These are phyloP conservation scores for Chlorencoelia australis DNA, from an alignment of 2,329 filamentous ascomycete genomes.

Conservation along the genomic window DNA sequence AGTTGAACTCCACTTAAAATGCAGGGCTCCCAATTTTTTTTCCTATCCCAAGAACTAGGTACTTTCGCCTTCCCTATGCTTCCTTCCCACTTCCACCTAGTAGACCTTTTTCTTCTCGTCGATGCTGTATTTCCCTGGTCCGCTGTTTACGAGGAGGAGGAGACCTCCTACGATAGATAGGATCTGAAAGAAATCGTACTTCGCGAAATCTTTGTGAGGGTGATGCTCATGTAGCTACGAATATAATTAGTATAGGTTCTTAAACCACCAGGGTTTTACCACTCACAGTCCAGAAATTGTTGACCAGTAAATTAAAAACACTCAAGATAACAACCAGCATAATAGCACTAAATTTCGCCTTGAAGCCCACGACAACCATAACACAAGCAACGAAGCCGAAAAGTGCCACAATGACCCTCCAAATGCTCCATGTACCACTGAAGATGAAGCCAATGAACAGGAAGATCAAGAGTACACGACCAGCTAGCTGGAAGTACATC, in stretches of 20 bases:
- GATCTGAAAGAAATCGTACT: conserved; percentile 99
- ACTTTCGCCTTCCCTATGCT: conserved; percentile 5
- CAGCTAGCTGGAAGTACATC: conserved; percentile 99
- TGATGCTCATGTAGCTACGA: conserved; percentile 86
- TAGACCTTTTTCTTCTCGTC: conserved; percentile 99
- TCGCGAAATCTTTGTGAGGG: conserved; percentile 99
- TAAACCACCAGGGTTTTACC: conserved; percentile 1
- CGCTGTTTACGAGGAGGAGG: conserved; percentile 94
- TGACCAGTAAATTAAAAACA: conserved; percentile 92
- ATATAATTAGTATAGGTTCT: conserved; percentile 17
- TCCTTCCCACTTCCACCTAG: conserved; percentile 34
- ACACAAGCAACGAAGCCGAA: conserved; percentile 85
- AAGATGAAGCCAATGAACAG: conserved; percentile 96
- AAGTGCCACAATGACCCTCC: conserved; percentile 74
- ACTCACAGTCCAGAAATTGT: conserved; percentile 99
- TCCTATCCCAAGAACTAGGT: conserved; percentile 13
- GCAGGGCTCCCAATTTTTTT: conserved; percentile 12
- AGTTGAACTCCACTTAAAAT: conserved; percentile 8
- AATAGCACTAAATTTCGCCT: conserved; percentile 97
- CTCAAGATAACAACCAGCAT: conserved; percentile 91
- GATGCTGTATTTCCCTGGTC: conserved; percentile 92
- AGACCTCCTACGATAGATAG: conserved; percentile 96
- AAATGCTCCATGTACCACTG: conserved; percentile 83
- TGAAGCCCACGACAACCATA: conserved; percentile 99
- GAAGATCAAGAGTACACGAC: conserved; percentile 92